These are phyloP conservation scores for Erythrobasidium hasegawianum DNA, from an alignment of 1,284 basidiomycete genomes.

Conservation along the genomic window DNA sequence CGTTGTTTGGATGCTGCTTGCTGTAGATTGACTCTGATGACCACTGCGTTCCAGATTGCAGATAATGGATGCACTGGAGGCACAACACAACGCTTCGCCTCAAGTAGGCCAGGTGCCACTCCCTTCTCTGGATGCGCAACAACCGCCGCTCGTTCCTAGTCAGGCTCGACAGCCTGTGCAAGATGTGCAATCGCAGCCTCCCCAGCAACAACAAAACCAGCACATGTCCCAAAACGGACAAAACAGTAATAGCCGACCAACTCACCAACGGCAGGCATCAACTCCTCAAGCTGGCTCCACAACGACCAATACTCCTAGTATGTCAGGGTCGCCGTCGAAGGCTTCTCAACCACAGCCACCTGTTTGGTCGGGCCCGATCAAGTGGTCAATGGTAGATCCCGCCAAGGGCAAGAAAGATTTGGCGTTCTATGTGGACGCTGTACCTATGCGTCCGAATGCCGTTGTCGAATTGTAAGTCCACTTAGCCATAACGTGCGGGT, in stretches of 20 bases:
- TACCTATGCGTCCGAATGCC: conserved; percentile 26
- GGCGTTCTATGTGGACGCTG: conserved; percentile 30
- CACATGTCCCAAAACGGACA: neutral
- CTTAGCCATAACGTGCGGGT: too few species aligned
- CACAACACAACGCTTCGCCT: conserved; percentile 8
- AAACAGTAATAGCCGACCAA: neutral
- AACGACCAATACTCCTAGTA: neutral
- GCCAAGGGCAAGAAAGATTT: conserved; percentile 26
- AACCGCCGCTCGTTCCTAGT: neutral
- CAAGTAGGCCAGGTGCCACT: neutral
- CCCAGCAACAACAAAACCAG: conserved; percentile 7
- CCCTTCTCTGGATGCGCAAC: neutral
- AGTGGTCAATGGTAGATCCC: conserved; percentile 31
- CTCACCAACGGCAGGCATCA: neutral
- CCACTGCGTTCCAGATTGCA: too few species aligned
- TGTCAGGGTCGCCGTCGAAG: conserved; percentile 1
- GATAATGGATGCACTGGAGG: conserved; percentile 23
- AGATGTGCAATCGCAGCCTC: neutral
- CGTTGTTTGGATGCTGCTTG: too few species aligned
- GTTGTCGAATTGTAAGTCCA: conserved; percentile 14
- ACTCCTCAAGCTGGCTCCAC: neutral
- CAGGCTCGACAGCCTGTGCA: neutral
- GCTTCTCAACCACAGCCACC: neutral
- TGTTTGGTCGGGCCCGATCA: conserved; percentile 17
- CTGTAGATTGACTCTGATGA: neutral